A percentile compares a stretch with the other conserved stretches of the same genome.
These are phyloP conservation scores for Vigna reflexopilosa DNA, from an alignment of 306 rosid species.

Conservation along the genomic window DNA sequence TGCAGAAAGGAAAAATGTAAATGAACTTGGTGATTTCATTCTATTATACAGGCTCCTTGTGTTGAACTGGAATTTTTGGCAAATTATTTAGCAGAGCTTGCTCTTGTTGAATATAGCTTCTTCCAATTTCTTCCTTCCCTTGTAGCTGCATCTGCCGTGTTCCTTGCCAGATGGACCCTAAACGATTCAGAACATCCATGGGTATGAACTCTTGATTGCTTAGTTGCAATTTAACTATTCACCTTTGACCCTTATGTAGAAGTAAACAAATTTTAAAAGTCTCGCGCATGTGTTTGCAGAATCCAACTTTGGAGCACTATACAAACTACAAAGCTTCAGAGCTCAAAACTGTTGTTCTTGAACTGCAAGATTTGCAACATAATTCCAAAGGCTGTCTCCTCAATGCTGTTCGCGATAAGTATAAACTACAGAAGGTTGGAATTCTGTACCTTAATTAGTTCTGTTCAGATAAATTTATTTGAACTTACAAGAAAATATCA, in stretches of 20 bases:
- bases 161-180: slow-evolving; percentile 88
- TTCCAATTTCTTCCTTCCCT: slow-evolving; percentile 78
- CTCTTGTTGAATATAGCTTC: slow-evolving; percentile 74
- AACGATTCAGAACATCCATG: slow-evolving; percentile 76
- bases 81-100: slow-evolving; percentile 81
- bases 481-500: neutral
- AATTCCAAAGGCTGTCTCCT: slow-evolving; percentile 61
- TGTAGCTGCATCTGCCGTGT: slow-evolving; percentile 81
- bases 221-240: neutral
- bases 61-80: slow-evolving; percentile 74
- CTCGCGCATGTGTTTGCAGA: slow-evolving; percentile 56
- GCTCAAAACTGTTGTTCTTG: slow-evolving; percentile 69
- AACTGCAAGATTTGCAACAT: slow-evolving; percentile 70
- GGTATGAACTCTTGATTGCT: slow-evolving; percentile 55
- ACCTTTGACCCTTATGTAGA: neutral
- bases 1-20: slow-evolving; percentile 12
- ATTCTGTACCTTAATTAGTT: neutral
- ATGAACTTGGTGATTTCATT: slow-evolving; percentile 5
- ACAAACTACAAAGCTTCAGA: slow-evolving; percentile 70
- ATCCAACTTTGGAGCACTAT: slow-evolving; percentile 71
- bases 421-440: slow-evolving; percentile 67
- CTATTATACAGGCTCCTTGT: slow-evolving; percentile 56
- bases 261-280: slow-evolving; percentile 4
- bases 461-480: neutral
- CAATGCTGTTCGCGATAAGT: slow-evolving; percentile 74